These are phyloP conservation scores for Kwoniella shivajii DNA, from an alignment of 1,284 basidiomycete species.

Conservation along the genomic window DNA sequence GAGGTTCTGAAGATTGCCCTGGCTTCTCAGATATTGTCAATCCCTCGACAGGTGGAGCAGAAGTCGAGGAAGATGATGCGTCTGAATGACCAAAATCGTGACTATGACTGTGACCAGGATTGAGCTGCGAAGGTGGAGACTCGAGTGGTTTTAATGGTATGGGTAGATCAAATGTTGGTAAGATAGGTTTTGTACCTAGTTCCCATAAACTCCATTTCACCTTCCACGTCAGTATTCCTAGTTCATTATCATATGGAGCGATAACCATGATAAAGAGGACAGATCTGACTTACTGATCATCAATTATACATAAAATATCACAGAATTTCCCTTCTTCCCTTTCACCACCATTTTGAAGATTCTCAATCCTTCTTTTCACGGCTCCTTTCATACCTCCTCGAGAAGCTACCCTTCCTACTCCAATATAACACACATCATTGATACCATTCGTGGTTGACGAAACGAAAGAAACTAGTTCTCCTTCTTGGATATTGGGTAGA, in stretches of 20 bases:
- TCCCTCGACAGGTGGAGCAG: conserved; percentile 51
- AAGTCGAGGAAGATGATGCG: conserved; percentile 1
- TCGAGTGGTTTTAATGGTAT: conserved; percentile 30
- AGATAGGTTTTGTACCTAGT: conserved; percentile 37
- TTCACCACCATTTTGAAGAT: conserved; percentile 26
- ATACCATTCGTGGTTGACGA: conserved; percentile 23
- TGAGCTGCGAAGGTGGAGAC: conserved; percentile 7
- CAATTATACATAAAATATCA: conserved; percentile 49
- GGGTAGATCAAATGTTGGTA: conserved; percentile 34
- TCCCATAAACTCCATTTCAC: conserved; percentile 48
- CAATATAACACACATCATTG: conserved; percentile 41
- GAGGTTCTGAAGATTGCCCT: conserved; percentile 33
- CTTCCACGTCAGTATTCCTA: no score
- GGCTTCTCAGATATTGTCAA: conserved; percentile 77
- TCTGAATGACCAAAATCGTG: no score
- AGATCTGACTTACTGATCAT: conserved; percentile 47
- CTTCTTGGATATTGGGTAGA: conserved; percentile 45
- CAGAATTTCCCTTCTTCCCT: conserved; percentile 50
- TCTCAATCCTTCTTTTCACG: conserved; percentile 34
- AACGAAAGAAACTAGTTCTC: conserved; percentile 42
- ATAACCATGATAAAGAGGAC: background rate
- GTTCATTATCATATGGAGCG: no score
- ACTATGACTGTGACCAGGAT: background rate
- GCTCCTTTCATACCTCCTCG: conserved; percentile 45
- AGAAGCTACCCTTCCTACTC: conserved; percentile 45